Conservation (phyloP, 176 grass and related monocot genomes). For the Neostapfia colusana region DNA sequence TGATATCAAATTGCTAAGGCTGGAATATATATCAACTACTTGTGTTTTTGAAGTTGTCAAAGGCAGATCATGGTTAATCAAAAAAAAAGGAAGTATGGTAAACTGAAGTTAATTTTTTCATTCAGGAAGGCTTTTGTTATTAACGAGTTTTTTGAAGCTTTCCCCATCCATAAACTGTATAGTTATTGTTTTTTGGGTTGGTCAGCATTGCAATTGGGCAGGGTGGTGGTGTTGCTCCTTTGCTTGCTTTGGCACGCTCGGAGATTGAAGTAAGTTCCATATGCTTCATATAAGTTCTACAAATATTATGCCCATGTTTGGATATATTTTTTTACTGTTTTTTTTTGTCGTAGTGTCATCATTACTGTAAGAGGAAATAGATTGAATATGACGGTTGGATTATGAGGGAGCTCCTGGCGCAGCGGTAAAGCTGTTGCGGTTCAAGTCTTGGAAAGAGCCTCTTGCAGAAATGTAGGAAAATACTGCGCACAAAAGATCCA, state of each 20-base stretch:
- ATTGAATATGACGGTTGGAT: too few species aligned
- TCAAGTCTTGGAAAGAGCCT: too few species aligned
- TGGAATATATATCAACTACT: slow-evolving; percentile 14
- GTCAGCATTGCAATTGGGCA: slow-evolving; percentile 95
- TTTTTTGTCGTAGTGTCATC: slow-evolving; percentile 9
- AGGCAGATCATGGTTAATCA: not conserved
- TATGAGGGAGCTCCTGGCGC: too few species aligned
- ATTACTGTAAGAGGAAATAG: not conserved
- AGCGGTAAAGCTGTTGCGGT: too few species aligned
- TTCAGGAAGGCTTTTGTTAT: not conserved
- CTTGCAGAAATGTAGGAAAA: too few species aligned
- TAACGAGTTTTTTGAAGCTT: slow-evolving; percentile 20
- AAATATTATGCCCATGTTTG: slow-evolving; percentile 3
- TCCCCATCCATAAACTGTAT: not conserved
- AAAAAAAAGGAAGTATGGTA: not conserved
- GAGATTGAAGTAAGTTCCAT: slow-evolving; percentile 82
- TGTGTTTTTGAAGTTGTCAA: not conserved
- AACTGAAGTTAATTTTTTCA: not conserved
- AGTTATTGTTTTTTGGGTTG: slow-evolving; percentile 36
- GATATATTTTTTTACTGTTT: slow-evolving; percentile 19
- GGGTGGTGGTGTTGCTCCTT: slow-evolving; percentile 86
- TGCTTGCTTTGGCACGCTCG: slow-evolving; percentile 88
- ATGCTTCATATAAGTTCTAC: slow-evolving; percentile 26
- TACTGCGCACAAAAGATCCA: too few species aligned
- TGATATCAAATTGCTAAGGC: not conserved